Evolutionary conservation across 495 filamentous ascomycete genomes (phyloP), one percentile per base, ranked within the genome.

Genomic region (Filosporella fistucella): DNA sequence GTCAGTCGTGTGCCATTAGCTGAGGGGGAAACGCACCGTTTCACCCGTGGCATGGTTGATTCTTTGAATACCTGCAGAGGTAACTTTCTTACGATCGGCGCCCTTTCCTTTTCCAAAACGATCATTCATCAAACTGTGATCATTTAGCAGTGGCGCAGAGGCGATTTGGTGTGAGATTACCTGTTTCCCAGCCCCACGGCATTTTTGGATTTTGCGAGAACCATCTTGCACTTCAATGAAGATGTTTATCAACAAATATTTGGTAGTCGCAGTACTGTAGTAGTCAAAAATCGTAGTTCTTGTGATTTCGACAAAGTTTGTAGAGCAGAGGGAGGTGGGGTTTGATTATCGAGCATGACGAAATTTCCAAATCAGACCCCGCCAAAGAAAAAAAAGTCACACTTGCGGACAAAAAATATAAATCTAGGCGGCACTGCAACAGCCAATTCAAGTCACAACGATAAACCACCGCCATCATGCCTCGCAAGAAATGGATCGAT

Each of bases 161-260:
- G 16, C 20, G 10, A 13, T 20, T 22, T 21, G 29, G 13, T 9
- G 2, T 14, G n/a, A 14, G 18, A 26, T 20, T 37, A 58, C 55
- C 78, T 82, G 70, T 86, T 85, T 57, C 93, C 93, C 62, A 98
- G 85, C 62, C 93, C 93, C 57, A 96, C 89, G 52, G 80, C 71
- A 67, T 88, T 95, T 68, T 96, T 96, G 42, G 89, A 95, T 70
- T 99, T 97, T 68, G 94, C 77, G 47, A 95, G 75, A 61, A 87
- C 86, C 94, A 99, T 99, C 45, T 55, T 81, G n/a, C n/a, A n/a
- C n/a, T n/a, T n/a, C n/a, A 64, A 45, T 56, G n/a, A 7, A 5
- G 33, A 7, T 36, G 5, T 36, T 14, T 12, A 7, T 7, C 33
- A 36, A 7, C n/a, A 16, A 4, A 7, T 36, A 7, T 7, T 16